Evolutionary conservation across 2,329 filamentous ascomycete genomes (phyloP), one percentile per base, ranked within the genome.

Genomic region (Aspergillus aculeatus): DNA sequence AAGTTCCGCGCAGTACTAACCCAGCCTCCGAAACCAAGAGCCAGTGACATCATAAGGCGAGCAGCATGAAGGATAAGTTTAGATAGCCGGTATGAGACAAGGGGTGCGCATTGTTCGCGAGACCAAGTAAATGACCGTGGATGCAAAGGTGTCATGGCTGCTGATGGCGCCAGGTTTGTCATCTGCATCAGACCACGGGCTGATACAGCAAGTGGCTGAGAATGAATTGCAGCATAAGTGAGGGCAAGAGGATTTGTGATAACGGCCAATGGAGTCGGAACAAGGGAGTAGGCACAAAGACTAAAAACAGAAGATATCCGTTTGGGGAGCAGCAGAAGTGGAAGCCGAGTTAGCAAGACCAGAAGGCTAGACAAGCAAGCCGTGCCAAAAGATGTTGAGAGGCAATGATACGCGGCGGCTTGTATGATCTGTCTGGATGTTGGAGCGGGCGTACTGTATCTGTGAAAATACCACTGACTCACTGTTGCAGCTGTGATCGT

Each of bases 381-480:
- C 4, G 92, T 96, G 57, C 95, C 95, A 70, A 97, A 96, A 41
- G 97, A 88, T 2, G 91, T 94, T 16, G 91, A 93, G 14, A 86
- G 81, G 2, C 93, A 89, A 77, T 99, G 95, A 53, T 83, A 82
- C 49, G 96, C 81, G 14, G 93, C 94, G 6, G 93, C 94, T 62
- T 86, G 82, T 26, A 98, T 92, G 51, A 98, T 89, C 57, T 93
- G 89, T 58, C 84, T 83, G 1, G 92, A 93, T 0, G 91, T 87
- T 2, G 92, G 88, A 9, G 89, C 82, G 5, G 94, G 92, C 11
- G 88, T 84, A 4, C 88, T 87, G 68, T 96, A 90, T 63, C 95
- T 91, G 76, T 98, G 94, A 76, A 98, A 99, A 77, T 99, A 99
- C 95, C 95, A 99, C 76, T 99, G 95, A 47, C 92, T 96, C 24